A percentile compares a stretch with the other conserved stretches of the same genome.
These are phyloP conservation scores for Yarrowia sp. DNA, from an alignment of 805 yeast species.

Conservation along the genomic window DNA sequence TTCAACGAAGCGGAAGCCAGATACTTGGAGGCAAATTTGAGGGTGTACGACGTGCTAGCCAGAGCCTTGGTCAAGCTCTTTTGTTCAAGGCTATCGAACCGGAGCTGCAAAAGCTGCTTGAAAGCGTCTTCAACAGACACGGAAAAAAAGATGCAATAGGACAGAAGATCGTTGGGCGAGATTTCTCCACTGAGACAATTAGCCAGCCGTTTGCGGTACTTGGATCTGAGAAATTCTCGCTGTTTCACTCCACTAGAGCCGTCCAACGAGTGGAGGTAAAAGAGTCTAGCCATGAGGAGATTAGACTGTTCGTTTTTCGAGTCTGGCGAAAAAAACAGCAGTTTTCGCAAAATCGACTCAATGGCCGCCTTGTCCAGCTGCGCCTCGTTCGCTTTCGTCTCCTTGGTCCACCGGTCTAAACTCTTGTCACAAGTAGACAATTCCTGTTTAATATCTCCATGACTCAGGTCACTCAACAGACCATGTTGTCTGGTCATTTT, in stretches of 20 bases:
- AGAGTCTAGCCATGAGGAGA: slow-evolving; percentile 2
- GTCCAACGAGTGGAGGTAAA: not conserved
- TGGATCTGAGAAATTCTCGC: not conserved
- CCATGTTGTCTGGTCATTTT: slow-evolving; percentile 12
- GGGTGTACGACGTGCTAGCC: not conserved
- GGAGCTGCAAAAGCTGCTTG: not conserved
- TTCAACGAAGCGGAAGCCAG: not conserved
- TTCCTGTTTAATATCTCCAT: slow-evolving; percentile 15
- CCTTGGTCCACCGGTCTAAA: not conserved
- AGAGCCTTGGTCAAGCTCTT: not conserved
- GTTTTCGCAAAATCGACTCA: slow-evolving; percentile 1
- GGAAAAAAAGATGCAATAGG: slow-evolving; percentile 2
- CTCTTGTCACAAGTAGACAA: not conserved
- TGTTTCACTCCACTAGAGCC: not conserved
- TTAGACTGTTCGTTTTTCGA: not conserved
- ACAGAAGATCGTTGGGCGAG: not conserved
- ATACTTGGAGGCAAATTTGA: not conserved
- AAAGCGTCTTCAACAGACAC: not conserved
- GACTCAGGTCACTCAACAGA: not conserved
- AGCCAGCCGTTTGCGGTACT: not conserved
- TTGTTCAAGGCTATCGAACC: not conserved
- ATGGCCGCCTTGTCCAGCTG: not conserved
- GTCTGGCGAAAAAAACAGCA: slow-evolving; percentile 14
- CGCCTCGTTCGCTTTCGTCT: not conserved
- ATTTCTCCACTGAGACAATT: not conserved